These are phyloP conservation scores for Nothopassalora personata DNA, from an alignment of 2,329 filamentous ascomycete genomes.

Conservation along the genomic window DNA sequence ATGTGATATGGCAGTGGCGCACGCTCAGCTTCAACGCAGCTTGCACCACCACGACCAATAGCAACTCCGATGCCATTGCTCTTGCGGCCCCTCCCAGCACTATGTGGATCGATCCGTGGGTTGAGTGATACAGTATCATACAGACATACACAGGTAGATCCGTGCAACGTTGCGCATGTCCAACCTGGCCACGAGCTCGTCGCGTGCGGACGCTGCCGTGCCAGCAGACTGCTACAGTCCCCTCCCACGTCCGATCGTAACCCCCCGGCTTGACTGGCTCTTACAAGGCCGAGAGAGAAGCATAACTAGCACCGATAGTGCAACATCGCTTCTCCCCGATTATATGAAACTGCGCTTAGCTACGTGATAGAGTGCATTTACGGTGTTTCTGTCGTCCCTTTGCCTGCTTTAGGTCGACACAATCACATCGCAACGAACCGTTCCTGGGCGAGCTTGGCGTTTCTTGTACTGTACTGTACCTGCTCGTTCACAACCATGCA, in stretches of 20 bases:
- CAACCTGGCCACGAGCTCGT: constrained; percentile 1
- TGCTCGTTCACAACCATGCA: neutral
- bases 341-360: no score
- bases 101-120: neutral
- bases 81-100: neutral
- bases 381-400: no score
- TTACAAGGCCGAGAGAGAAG: no score
- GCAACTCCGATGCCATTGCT: neutral
- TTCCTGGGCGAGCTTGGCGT: neutral
- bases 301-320: no score
- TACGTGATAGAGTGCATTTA: no score
- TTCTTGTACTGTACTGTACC: neutral
- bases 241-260: no score
- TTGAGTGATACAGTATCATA: neutral
- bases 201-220: neutral
- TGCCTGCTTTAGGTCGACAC: neutral
- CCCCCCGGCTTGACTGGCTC: no score
- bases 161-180: neutral
- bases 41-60: neutral
- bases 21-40: neutral
- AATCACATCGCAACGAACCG: neutral
- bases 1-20: neutral
- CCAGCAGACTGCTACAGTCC: neutral
- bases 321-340: no score
- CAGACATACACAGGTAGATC: neutral